Evolutionary conservation across 208 protist species (phyloP).

Genomic region (Spongospora subterranea): DNA sequence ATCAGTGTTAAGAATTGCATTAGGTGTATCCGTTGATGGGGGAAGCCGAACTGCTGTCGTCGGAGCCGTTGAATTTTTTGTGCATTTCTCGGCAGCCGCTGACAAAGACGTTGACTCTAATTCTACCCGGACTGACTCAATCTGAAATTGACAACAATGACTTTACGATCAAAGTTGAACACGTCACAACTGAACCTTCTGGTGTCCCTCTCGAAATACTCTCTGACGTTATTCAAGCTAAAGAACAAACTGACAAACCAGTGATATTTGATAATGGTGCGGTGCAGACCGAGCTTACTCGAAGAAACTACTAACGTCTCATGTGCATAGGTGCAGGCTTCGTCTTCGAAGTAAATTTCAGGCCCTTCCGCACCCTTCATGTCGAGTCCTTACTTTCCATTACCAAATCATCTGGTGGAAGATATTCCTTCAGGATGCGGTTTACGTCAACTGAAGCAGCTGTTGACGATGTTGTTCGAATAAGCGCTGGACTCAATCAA

Average conservation of each 20-base stretch:
- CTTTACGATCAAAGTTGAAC: not conserved
- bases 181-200: not conserved
- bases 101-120: not conserved
- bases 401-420: not conserved
- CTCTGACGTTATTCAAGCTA: not conserved
- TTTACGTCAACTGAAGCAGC: not conserved
- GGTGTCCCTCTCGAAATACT: not conserved
- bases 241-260: too few relatives aligned
- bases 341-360: not conserved
- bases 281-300: too few relatives aligned
- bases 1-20: not conserved
- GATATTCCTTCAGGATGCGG: not conserved
- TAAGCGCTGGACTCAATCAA: not conserved
- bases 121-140: not conserved
- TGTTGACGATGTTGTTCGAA: slow-evolving; percentile 26
- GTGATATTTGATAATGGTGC: too few relatives aligned
- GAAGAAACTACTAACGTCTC: not conserved
- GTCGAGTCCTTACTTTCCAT: not conserved
- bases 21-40: not conserved
- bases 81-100: not conserved
- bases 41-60: not conserved
- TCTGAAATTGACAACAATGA: slow-evolving; percentile 12
- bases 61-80: not conserved
- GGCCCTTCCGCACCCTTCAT: not conserved
- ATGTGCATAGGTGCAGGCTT: not conserved